phyloP scores from a whole-genome alignment of 768 basidiomycete species.

The Russula foetens region DNA sequence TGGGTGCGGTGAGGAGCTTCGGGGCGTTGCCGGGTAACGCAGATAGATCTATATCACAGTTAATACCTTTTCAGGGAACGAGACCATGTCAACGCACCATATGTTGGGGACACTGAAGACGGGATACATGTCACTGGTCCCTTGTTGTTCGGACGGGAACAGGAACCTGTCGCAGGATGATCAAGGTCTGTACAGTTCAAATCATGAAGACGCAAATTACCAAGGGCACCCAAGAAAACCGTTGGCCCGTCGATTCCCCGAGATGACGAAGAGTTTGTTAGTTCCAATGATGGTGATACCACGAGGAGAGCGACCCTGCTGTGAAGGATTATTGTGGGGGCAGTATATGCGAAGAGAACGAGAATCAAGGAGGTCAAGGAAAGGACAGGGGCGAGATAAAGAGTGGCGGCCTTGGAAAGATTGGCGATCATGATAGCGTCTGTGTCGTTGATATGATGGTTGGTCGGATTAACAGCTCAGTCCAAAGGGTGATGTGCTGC shows the following conservation, averaged over 20 bases:
- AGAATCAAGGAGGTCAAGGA: conserved; percentile 60
- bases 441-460: conserved; percentile 13
- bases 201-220: conserved; percentile 29
- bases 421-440: conserved; percentile 54
- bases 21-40: conserved; percentile 52
- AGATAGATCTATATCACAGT: conserved; percentile 44
- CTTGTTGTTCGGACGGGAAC: conserved; percentile 42
- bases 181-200: neutral
- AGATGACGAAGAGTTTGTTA: conserved; percentile 29
- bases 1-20: conserved; percentile 49
- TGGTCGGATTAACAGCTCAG: conserved; percentile 17
- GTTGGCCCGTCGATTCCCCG: conserved; percentile 54
- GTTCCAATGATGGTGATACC: conserved; percentile 46
- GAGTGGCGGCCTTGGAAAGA: conserved; percentile 57
- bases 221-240: conserved; percentile 57
- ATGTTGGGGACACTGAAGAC: conserved; percentile 47
- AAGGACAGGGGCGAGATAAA: conserved; percentile 61
- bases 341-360: conserved; percentile 57
- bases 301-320: conserved; percentile 56
- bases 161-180: conserved; percentile 47
- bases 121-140: conserved; percentile 48
- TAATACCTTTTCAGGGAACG: neutral
- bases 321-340: conserved; percentile 53
- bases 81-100: conserved; percentile 39
- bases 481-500: conserved; percentile 15